Conservation (phyloP, 1,139 yeast genomes). For the Meyerozyma guilliermondii region DNA sequence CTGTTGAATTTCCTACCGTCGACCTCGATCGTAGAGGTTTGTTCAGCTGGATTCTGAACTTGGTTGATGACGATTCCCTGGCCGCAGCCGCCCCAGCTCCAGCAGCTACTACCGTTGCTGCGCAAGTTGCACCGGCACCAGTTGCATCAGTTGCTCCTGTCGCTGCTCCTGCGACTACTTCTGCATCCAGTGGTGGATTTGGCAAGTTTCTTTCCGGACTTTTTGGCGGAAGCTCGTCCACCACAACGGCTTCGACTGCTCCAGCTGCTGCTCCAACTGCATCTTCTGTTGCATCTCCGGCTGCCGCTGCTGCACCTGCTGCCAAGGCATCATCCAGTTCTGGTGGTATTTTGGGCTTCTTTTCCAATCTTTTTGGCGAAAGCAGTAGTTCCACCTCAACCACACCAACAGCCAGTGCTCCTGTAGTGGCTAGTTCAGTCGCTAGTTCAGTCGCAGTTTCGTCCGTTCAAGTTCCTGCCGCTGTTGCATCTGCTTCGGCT, state of each 20-base stretch:
- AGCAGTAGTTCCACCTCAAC: constrained; percentile 6
- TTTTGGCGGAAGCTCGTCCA: constrained; percentile 3
- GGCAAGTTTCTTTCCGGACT: constrained; percentile 3
- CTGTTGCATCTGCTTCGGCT: constrained; percentile 5
- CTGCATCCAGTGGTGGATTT: constrained; percentile 4
- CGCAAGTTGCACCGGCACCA: constrained; percentile 6
- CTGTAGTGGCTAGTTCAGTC: constrained; percentile 3
- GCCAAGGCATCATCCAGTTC: constrained; percentile 6
- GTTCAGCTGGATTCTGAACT: not conserved
- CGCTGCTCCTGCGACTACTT: constrained; percentile 6
- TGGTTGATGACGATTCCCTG: not conserved
- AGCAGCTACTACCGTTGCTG: constrained; percentile 7
- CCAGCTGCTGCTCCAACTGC: constrained; percentile 6
- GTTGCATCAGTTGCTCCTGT: constrained; percentile 7
- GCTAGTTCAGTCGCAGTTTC: constrained; percentile 17
- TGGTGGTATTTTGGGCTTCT: not conserved
- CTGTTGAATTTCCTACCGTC: not conserved
- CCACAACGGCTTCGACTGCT: constrained; percentile 4
- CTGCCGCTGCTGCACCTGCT: constrained; percentile 10
- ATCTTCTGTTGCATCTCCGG: not conserved
- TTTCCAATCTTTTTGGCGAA: constrained; percentile 4
- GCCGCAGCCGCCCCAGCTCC: constrained; percentile 3
- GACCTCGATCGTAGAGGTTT: not conserved
- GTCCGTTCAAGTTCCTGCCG: constrained; percentile 7
- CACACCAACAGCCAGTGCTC: constrained; percentile 6